Percentiles rank a stretch among this genome's conserved stretches.
These are phyloP conservation scores for Oemleria cerasiformis DNA, from an alignment of 306 rosid species.

Conservation along the genomic window DNA sequence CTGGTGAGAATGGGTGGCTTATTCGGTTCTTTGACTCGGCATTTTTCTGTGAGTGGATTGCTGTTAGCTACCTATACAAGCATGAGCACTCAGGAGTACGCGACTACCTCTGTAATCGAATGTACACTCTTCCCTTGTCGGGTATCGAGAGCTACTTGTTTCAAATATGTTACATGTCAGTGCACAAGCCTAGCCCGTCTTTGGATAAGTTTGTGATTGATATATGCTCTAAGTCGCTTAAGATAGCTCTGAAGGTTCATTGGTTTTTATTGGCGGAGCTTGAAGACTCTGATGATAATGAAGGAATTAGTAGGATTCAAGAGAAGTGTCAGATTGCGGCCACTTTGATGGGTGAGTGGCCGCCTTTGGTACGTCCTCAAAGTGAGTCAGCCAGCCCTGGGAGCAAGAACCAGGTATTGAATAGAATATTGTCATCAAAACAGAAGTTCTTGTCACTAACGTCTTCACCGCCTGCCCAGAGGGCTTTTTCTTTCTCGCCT, in stretches of 20 bases:
- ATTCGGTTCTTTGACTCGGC: slow-evolving; percentile 95
- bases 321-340: slow-evolving; percentile 90
- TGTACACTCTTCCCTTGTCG: slow-evolving; percentile 90
- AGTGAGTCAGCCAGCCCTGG: slow-evolving; percentile 44
- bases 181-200: slow-evolving; percentile 91
- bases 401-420: slow-evolving; percentile 74
- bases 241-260: slow-evolving; percentile 93
- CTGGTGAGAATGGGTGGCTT: slow-evolving; percentile 98
- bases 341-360: slow-evolving; percentile 93
- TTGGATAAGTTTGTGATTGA: slow-evolving; percentile 96
- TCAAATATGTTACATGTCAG: slow-evolving; percentile 95
- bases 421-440: slow-evolving; percentile 67
- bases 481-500: slow-evolving; percentile 60
- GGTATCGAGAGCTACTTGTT: slow-evolving; percentile 94
- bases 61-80: slow-evolving; percentile 93
- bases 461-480: slow-evolving; percentile 62
- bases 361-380: slow-evolving; percentile 52
- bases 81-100: slow-evolving; percentile 95
- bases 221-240: slow-evolving; percentile 78
- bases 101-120: slow-evolving; percentile 87
- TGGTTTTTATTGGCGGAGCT: slow-evolving; percentile 91
- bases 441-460: slow-evolving; percentile 68
- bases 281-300: slow-evolving; percentile 89
- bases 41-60: slow-evolving; percentile 98
- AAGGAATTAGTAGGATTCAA: slow-evolving; percentile 83